phyloP scores from a whole-genome alignment of 208 protist genomes.

The Phytomonas serpens region DNA sequence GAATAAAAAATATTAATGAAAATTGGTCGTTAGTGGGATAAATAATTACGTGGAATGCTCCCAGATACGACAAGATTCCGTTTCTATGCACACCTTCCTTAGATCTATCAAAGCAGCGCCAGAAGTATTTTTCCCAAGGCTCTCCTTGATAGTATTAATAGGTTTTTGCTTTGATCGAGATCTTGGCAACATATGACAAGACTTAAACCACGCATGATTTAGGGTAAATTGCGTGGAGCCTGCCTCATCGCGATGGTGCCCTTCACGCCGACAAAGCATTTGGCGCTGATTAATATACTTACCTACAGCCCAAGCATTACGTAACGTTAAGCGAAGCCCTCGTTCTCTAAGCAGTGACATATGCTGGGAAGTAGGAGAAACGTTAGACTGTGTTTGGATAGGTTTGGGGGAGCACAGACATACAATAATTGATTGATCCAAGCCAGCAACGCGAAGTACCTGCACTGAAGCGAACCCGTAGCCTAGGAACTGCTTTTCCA shows the following conservation, averaged over 20 bases:
- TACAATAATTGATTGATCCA: conserved; percentile 27
- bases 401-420: conserved; percentile 13
- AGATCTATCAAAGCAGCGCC: not conserved
- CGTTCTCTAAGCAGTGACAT: not conserved
- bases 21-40: not conserved
- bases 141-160: not conserved
- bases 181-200: not conserved
- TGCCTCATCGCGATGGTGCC: not conserved
- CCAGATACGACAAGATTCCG: conserved; percentile 2
- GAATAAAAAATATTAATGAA: conserved; percentile 1
- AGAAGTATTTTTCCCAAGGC: not conserved
- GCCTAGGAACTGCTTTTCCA: conserved; percentile 29
- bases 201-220: not conserved
- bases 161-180: not conserved
- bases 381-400: not conserved
- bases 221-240: not conserved
- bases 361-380: not conserved
- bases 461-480: conserved; percentile 58
- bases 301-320: not conserved
- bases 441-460: conserved; percentile 47
- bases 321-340: conserved; percentile 11
- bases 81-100: not conserved
- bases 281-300: conserved; percentile 7
- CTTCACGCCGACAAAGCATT: not conserved
- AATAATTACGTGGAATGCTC: not conserved